Evolutionary conservation across 1,284 basidiomycete genomes (phyloP), one percentile per base, ranked within the genome.

Genomic region (Heterobasidion occidentale): DNA sequence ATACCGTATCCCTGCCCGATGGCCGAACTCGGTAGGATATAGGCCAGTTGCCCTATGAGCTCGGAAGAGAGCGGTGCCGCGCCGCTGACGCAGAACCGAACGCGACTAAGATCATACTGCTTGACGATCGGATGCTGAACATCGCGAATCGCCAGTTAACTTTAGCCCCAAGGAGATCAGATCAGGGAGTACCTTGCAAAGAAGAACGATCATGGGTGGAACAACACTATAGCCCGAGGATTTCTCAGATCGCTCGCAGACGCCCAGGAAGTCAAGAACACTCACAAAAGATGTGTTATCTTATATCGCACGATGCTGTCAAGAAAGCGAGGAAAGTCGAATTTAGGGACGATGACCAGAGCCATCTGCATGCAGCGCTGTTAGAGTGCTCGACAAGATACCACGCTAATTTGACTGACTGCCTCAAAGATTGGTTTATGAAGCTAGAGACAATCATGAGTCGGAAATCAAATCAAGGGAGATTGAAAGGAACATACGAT

Each of bases 11-110:
- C 83, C 68, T 89, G 86, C 9, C 83, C 84, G 52, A 89, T 78
- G 50, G 76, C 71, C 1, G 79, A 77, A 20, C 79, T 67, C 0
- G 86, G 86, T 14, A 91, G 69, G 44, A 84, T 65, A 38, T 75
- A 69, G 47, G 77, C 69, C 38, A 89, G 68, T 61, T 82, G 76
- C 44, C 73, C 60, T 54, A 77, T 83, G 36, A 89, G 74, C 64
- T 89, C 88, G 15, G 77, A 71, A 2, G 86, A 84, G 5, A 92
- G 71, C 3, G 90, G 90, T 0, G 90, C 90, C 0, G 89, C 91
- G 27, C 89, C 87, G 50, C 75, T 75, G 72, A 90, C 78, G 59
- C 83, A 75, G 64, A 78, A 72, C 56, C 81, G 74, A 51, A 93
- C 68, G 53, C 76, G 71, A 49, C 74, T 77, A 33, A 94, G 72